Conservation (phyloP, 495 filamentous ascomycete species). For the Xylaria castorea region DNA sequence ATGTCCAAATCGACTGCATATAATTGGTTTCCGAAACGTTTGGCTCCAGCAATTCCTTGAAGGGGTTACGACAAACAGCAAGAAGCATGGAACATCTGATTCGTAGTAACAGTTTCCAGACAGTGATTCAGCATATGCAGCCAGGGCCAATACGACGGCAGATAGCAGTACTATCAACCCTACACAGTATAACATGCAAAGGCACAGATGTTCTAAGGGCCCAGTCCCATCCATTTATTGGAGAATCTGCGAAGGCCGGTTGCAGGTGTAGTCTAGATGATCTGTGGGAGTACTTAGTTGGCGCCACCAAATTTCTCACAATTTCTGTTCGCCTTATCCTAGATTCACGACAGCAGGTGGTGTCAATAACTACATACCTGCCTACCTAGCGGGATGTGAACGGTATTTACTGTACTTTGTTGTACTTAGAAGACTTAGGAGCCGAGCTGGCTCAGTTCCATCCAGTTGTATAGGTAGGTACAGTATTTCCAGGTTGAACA, state of each 20-base stretch:
- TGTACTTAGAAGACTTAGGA: no score
- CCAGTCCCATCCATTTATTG: background rate
- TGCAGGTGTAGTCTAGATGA: background rate
- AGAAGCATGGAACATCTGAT: slow-evolving; percentile 39
- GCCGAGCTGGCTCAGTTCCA: no score
- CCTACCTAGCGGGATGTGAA: no score
- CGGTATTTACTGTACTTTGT: no score
- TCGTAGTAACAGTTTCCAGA: slow-evolving; percentile 27
- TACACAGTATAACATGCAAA: slow-evolving; percentile 33
- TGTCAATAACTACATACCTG: no score
- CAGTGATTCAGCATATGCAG: slow-evolving; percentile 42
- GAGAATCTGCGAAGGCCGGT: background rate
- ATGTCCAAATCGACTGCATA: slow-evolving; percentile 43
- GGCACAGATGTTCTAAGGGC: background rate
- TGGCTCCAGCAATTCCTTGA: background rate
- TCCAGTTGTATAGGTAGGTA: no score
- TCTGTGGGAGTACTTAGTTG: background rate
- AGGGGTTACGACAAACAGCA: slow-evolving; percentile 47
- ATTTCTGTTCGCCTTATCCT: background rate
- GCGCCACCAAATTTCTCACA: background rate
- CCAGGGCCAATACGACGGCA: slow-evolving; percentile 41
- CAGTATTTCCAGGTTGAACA: no score
- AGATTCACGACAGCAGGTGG: no score
- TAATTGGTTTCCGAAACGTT: background rate
- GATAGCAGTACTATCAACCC: slow-evolving; percentile 48